These are phyloP conservation scores for Entomortierella beljakovae DNA, from an alignment of 192 early-diverging fungal genomes.

Conservation along the genomic window DNA sequence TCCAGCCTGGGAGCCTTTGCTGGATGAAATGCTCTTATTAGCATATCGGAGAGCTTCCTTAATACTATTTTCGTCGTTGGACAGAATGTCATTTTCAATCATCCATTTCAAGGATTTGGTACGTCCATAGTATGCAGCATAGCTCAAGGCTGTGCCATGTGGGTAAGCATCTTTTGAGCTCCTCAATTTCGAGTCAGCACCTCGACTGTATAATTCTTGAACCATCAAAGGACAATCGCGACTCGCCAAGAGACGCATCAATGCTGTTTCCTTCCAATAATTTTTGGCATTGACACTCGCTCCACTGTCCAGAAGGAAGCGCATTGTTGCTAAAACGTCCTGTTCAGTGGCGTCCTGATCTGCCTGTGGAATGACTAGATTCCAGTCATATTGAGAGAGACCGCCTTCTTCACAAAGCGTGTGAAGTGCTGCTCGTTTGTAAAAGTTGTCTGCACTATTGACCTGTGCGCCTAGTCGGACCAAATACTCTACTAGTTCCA, in stretches of 20 bases:
- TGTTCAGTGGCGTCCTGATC: constrained; percentile 43
- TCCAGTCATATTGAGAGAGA: constrained; percentile 43
- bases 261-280: constrained; percentile 48
- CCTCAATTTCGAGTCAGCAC: constrained; percentile 40
- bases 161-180: constrained; percentile 47
- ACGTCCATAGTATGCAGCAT: constrained; percentile 43
- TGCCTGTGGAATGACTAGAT: constrained; percentile 20
- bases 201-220: constrained; percentile 51
- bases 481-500: constrained; percentile 46
- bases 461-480: constrained; percentile 40
- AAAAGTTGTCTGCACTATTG: constrained; percentile 44
- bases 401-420: constrained; percentile 47
- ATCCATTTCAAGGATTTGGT: constrained; percentile 52
- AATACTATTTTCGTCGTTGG: constrained; percentile 43
- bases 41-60: constrained; percentile 49
- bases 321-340: constrained; percentile 47
- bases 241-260: constrained; percentile 41
- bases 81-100: constrained; percentile 47
- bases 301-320: constrained; percentile 41
- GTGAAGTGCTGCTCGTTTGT: constrained; percentile 50
- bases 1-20: neutral
- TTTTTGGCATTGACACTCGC: constrained; percentile 50
- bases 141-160: constrained; percentile 36
- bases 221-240: constrained; percentile 50
- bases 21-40: constrained; percentile 10